These are phyloP conservation scores for Xylariaceae sp. DNA, from an alignment of 2,329 filamentous ascomycete species.

Conservation along the genomic window DNA sequence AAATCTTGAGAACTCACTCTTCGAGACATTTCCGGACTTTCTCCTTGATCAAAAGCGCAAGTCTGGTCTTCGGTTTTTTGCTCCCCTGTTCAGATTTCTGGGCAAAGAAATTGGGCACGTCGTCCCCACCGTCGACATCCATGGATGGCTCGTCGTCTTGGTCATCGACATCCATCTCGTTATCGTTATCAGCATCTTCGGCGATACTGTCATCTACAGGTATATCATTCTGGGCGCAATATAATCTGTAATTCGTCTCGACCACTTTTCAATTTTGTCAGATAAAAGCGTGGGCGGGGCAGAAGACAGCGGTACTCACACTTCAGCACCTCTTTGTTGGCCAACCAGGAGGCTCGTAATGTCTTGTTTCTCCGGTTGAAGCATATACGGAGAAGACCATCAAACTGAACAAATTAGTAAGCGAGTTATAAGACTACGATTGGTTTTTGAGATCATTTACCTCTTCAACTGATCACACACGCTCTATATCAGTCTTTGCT, in stretches of 20 bases:
- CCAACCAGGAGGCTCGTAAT: constrained; percentile 53
- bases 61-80: constrained; percentile 67
- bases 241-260: constrained; percentile 84
- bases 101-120: constrained; percentile 81
- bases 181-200: constrained; percentile 39
- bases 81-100: constrained; percentile 46
- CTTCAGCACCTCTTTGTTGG: constrained; percentile 18
- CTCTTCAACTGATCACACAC: constrained; percentile 58
- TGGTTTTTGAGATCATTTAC: constrained; percentile 2
- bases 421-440: neutral
- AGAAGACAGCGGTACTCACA: constrained; percentile 6
- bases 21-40: constrained; percentile 86
- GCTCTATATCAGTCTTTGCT: neutral
- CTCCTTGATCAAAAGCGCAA: constrained; percentile 74
- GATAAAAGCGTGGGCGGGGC: constrained; percentile 51
- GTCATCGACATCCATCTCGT: constrained; percentile 38
- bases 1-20: constrained; percentile 35
- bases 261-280: constrained; percentile 81
- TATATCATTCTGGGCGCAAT: constrained; percentile 83
- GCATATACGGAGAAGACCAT: constrained; percentile 72
- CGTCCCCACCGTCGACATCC: constrained; percentile 55
- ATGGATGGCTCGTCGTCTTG: constrained; percentile 35
- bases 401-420: constrained; percentile 12
- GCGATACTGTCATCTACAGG: constrained; percentile 64
- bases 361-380: constrained; percentile 87